Evolutionary conservation across 768 basidiomycete species (phyloP).

Genomic region (Naganishia antarctica): DNA sequence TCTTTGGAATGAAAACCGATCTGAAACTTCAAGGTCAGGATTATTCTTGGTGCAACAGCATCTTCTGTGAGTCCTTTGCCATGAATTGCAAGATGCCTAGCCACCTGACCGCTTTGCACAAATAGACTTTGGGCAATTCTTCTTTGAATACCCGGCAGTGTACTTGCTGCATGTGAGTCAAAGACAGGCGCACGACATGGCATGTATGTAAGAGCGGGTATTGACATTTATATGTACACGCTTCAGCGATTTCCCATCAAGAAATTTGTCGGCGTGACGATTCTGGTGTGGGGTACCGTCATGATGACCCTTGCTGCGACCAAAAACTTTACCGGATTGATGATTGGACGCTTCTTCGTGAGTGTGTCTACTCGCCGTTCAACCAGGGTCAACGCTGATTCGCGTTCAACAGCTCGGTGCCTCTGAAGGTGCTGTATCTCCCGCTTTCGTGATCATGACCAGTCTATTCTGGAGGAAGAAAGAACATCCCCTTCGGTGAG

Average conservation of each 20-base stretch:
- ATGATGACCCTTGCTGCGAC: conserved; percentile 19
- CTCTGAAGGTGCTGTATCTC: conserved; percentile 4
- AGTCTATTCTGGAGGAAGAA: conserved; percentile 32
- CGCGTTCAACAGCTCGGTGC: not conserved
- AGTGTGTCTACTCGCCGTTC: not conserved
- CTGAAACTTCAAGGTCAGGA: conserved; percentile 22
- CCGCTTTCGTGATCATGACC: conserved; percentile 21
- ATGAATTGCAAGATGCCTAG: too few relatives aligned
- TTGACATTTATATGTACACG: too few relatives aligned
- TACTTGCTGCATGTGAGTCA: conserved; percentile 10
- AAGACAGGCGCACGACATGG: too few relatives aligned
- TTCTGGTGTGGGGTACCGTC: conserved; percentile 10
- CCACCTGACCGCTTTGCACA: not conserved
- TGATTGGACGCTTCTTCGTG: conserved; percentile 9
- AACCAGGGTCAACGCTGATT: too few relatives aligned
- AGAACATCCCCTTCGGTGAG: conserved; percentile 33
- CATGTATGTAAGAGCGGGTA: too few relatives aligned
- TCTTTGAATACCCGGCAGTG: conserved; percentile 10
- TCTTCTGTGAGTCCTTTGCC: conserved; percentile 28
- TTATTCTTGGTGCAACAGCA: conserved; percentile 10
- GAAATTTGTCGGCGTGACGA: conserved; percentile 5
- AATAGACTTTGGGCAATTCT: conserved; percentile 19
- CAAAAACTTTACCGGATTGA: conserved; percentile 1
- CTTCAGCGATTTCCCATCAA: conserved; percentile 10
- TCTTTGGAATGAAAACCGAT: conserved; percentile 27